Percentiles rank a stretch among this genome's conserved stretches.
Evolutionary conservation across 1,139 yeast species (phyloP).

Genomic region (Candida frijolesensis): DNA sequence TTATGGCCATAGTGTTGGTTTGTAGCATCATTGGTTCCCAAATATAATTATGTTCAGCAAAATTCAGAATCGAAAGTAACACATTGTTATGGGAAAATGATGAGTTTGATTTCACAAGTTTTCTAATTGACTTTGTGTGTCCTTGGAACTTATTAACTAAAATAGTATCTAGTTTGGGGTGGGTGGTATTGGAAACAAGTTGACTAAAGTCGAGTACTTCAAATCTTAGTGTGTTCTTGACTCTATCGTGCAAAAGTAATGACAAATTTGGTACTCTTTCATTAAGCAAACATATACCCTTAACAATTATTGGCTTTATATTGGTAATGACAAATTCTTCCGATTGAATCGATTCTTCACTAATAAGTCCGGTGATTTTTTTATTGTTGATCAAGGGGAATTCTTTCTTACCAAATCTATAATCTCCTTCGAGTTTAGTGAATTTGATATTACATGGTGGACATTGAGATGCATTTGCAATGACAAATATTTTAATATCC

Average conservation of each 20-base stretch:
- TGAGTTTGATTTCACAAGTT: conserved; percentile 58
- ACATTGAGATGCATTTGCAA: conserved; percentile 53
- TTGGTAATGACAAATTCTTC: conserved; percentile 19
- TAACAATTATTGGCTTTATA: conserved; percentile 28
- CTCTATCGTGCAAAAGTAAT: conserved; percentile 40
- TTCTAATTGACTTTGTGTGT: conserved; percentile 76
- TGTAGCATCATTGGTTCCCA: conserved; percentile 56
- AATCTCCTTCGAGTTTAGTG: conserved; percentile 17
- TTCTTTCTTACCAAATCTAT: conserved; percentile 16
- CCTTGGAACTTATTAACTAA: conserved; percentile 69
- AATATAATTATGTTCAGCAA: conserved; percentile 57
- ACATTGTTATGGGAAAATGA: conserved; percentile 27
- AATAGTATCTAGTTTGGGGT: conserved; percentile 17
- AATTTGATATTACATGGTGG: conserved; percentile 46
- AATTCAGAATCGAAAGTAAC: conserved; percentile 43
- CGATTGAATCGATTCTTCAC: conserved; percentile 14
- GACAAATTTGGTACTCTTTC: conserved; percentile 19
- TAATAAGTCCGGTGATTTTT: conserved; percentile 4
- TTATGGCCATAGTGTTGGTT: conserved; percentile 28
- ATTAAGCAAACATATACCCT: conserved; percentile 22
- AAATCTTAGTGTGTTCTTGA: conserved; percentile 39
- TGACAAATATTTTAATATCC: conserved; percentile 45
- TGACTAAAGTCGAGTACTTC: conserved; percentile 23
- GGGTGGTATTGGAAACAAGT: conserved; percentile 10
- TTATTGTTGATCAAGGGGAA: conserved; percentile 17